These are phyloP conservation scores for Diaporthe amygdali DNA, from an alignment of 2,329 filamentous ascomycete genomes.

Conservation along the genomic window DNA sequence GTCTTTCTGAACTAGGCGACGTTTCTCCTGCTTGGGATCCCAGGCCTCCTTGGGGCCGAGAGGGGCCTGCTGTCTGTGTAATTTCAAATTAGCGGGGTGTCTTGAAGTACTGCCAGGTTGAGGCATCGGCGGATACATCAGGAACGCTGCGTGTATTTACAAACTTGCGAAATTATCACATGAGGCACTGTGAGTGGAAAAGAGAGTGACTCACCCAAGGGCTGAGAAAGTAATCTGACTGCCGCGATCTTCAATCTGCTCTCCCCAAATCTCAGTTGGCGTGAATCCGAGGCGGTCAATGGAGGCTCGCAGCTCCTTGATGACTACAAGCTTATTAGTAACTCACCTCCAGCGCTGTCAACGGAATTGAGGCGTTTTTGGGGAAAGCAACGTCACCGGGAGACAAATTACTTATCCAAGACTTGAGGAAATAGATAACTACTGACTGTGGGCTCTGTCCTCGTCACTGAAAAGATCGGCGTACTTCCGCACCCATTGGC, in stretches of 20 bases:
- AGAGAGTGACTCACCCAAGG: constrained; percentile 30
- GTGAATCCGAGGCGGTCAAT: constrained; percentile 42
- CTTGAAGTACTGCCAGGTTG: neutral
- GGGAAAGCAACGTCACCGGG: too few species aligned
- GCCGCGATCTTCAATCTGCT: constrained; percentile 45
- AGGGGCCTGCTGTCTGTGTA: constrained; percentile 40
- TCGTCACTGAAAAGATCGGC: constrained; percentile 43
- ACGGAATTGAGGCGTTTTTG: neutral
- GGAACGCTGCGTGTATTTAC: neutral
- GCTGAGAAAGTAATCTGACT: constrained; percentile 48
- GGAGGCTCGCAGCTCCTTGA: constrained; percentile 39
- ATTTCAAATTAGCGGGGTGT: neutral
- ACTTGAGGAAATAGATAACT: too few species aligned
- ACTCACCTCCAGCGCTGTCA: neutral
- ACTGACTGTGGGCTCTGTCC: constrained; percentile 30
- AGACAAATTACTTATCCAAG: neutral
- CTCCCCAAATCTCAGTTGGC: constrained; percentile 44
- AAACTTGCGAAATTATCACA: neutral
- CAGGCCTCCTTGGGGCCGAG: constrained; percentile 40
- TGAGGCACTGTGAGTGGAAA: neutral
- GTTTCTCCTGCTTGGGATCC: constrained; percentile 46
- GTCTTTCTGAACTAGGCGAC: constrained; percentile 43
- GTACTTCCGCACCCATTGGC: constrained; percentile 38
- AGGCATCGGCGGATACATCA: neutral
- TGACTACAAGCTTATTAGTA: constrained; percentile 21